Evolutionary conservation across 345 rosid species (phyloP), one percentile per base, ranked within the genome.

Genomic region (Gossypium mustelinum): DNA sequence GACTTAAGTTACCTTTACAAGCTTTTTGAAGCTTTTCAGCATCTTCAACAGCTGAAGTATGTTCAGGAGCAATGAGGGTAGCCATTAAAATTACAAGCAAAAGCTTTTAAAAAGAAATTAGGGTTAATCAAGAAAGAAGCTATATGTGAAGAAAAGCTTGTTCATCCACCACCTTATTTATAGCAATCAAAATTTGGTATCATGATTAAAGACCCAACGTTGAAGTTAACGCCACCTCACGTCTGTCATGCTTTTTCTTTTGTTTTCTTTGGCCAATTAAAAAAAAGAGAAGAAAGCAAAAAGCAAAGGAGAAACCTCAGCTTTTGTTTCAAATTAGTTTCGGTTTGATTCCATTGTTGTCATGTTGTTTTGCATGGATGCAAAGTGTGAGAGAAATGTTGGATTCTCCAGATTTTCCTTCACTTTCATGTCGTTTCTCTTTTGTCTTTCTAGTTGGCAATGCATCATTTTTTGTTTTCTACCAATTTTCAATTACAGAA

Each of bases 21-120:
- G 87, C 83, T 75, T 83, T 82, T 9, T 57, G 39, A 52, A 85
- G 83, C 45, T 74, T 56, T 67, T 82, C 81, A 3, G 88, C 90
- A 75, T 87, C 90, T 17, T 79, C 83, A 68, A 70, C 76, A 11
- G 57, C 68, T 68, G 85, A 80, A 51, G 78, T 11, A 41, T 85
- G 65, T 9, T 75, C 75, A 60, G 83, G 86, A 75, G 76, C 77
- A 75, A 79, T 78, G 13, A 86, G 50, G 68, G 83, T 62, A 24
- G 87, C 82, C 86, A 86, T 86, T 74, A 29, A 13, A 13, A 60
- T 7, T 20, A n/a, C 3, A 18, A 55, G 24, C 25, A 17, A 55
- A 55, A 13, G 41, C 65, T 10, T 47, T 34, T 34, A 56, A 56
- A 57, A 7, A 10, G 3, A 22, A 34, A 2, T 3, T 29, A 34